Evolutionary conservation across 805 yeast genomes (phyloP).

Genomic region (Brettanomyces naardenensis): DNA sequence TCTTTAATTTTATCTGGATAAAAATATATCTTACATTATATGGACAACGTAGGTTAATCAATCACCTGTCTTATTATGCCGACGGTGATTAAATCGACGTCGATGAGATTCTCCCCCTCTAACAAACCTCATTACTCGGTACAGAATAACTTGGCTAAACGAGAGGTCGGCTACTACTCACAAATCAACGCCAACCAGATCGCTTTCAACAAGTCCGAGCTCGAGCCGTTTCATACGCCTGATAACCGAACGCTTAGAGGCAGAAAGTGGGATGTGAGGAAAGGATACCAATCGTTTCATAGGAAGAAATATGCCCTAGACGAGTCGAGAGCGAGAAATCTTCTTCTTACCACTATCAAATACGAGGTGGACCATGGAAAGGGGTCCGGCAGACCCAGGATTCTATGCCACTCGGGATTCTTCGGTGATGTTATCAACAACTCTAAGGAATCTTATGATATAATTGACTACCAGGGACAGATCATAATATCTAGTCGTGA

Average conservation of each 20-base stretch:
- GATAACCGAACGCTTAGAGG: neutral
- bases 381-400: neutral
- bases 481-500: neutral
- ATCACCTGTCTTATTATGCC: no score
- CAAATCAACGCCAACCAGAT: neutral
- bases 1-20: neutral
- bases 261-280: conserved; percentile 1
- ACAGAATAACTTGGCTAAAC: neutral
- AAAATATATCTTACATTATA: neutral
- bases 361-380: neutral
- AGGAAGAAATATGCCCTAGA: neutral
- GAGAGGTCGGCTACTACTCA: conserved; percentile 2
- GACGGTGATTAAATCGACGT: no score
- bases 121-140: no score
- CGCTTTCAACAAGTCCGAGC: neutral
- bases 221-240: neutral
- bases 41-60: no score
- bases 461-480: conserved; percentile 1
- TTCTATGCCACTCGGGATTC: conserved; percentile 2
- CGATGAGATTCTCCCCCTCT: no score
- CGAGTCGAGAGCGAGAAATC: conserved; percentile 1
- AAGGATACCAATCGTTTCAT: neutral
- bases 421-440: conserved; percentile 1
- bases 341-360: conserved; percentile 1
- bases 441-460: neutral